Evolutionary conservation across 495 filamentous ascomycete species (phyloP).

Genomic region (Rhypophila decipiens): DNA sequence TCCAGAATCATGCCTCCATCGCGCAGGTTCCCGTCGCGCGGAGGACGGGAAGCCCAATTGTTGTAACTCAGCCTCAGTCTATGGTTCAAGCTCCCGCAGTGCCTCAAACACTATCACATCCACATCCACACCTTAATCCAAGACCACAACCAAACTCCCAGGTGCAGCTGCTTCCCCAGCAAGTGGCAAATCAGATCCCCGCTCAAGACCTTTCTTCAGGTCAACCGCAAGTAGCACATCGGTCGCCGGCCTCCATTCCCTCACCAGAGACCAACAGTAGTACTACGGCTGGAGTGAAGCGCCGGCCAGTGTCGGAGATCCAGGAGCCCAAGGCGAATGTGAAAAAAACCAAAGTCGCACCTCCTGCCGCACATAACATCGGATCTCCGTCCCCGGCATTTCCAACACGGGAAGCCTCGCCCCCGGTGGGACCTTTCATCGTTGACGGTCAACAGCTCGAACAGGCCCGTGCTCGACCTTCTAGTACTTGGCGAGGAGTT

Average conservation of each 20-base stretch:
- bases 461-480: constrained; percentile 1
- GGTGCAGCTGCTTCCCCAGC: constrained; percentile 30
- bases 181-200: constrained; percentile 4
- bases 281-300: constrained; percentile 11
- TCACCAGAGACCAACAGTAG: neutral
- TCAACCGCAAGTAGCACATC: constrained; percentile 10
- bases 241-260: neutral
- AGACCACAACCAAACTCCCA: constrained; percentile 13
- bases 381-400: neutral
- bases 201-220: neutral
- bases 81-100: neutral
- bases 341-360: constrained; percentile 20
- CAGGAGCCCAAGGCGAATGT: constrained; percentile 7
- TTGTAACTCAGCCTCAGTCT: constrained; percentile 8
- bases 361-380: neutral
- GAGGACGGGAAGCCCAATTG: constrained; percentile 9
- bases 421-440: neutral
- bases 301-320: constrained; percentile 6
- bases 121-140: constrained; percentile 4
- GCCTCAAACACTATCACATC: constrained; percentile 14
- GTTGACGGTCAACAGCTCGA: constrained; percentile 14
- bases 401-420: neutral
- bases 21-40: constrained; percentile 7
- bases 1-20: constrained; percentile 5
- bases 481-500: constrained; percentile 12